Evolutionary conservation across 352 stramenopile species (phyloP).

Genomic region (Globisporangium sylvaticum): DNA sequence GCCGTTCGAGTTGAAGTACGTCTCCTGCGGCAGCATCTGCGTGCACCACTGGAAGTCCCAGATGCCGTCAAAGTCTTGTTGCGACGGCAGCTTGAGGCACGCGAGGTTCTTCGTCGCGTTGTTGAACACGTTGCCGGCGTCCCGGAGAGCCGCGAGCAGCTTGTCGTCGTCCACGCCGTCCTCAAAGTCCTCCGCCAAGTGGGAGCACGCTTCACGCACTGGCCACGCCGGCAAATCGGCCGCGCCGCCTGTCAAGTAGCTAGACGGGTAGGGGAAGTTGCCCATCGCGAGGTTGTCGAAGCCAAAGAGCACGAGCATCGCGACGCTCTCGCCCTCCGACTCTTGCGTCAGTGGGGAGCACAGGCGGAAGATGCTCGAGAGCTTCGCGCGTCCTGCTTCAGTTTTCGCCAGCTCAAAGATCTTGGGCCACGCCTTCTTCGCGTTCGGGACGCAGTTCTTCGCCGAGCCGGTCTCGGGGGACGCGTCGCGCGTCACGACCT

Average conservation of each 20-base stretch:
- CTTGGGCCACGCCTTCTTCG: conserved; percentile 69
- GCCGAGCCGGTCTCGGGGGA: conserved; percentile 61
- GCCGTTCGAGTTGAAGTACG: conserved; percentile 87
- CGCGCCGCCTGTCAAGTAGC: conserved; percentile 85
- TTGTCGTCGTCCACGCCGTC: conserved; percentile 25
- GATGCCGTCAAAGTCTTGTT: conserved; percentile 80
- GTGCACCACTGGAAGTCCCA: conserved; percentile 93
- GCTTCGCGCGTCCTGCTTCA: conserved; percentile 37
- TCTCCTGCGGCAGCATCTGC: conserved; percentile 88
- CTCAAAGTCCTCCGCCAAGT: conserved; percentile 48
- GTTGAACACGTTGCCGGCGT: conserved; percentile 84
- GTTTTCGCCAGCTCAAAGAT: conserved; percentile 74
- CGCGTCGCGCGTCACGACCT: conserved; percentile 76
- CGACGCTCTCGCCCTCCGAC: conserved; percentile 50
- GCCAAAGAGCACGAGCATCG: conserved; percentile 73
- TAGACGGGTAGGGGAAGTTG: conserved; percentile 93
- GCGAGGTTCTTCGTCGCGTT: conserved; percentile 75
- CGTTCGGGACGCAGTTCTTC: conserved; percentile 81
- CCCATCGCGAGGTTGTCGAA: conserved; percentile 95
- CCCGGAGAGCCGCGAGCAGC: conserved; percentile 47
- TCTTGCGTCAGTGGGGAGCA: conserved; percentile 54
- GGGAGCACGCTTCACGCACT: conserved; percentile 85
- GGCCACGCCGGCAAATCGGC: conserved; percentile 88
- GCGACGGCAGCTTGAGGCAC: conserved; percentile 73
- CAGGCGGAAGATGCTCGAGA: conserved; percentile 60